Percentiles rank a stretch among this genome's conserved stretches.
phyloP scores from a whole-genome alignment of 2,329 filamentous ascomycete species.

The Colletotrichum costaricense region DNA sequence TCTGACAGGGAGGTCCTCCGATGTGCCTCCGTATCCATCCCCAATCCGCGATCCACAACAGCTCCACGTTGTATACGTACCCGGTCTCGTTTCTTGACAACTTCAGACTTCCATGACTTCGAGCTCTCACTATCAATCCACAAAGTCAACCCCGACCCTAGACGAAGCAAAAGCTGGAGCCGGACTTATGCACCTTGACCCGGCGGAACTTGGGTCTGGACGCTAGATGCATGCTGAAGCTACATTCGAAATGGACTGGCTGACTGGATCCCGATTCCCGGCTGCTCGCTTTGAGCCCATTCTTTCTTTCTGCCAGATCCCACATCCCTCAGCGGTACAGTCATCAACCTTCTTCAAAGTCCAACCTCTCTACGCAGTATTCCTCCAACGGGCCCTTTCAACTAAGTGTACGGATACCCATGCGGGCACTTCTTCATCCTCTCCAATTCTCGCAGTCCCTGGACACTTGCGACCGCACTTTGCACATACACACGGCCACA shows the following conservation, averaged over 20 bases:
- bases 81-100: conserved; percentile 12
- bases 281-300: neutral
- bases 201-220: neutral
- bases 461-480: neutral
- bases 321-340: neutral
- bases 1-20: conserved; percentile 23
- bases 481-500: neutral
- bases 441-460: neutral
- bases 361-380: neutral
- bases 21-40: conserved; percentile 21
- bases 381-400: neutral
- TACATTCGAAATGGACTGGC: neutral
- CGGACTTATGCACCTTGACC: neutral
- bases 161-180: neutral
- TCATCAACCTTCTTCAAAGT: neutral
- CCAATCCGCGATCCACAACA: conserved; percentile 8
- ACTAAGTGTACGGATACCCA: too few species aligned
- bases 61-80: neutral
- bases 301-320: neutral
- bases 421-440: neutral
- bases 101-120: neutral
- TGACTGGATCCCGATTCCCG: neutral
- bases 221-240: neutral
- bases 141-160: neutral
- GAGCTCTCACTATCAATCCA: neutral